phyloP scores from a whole-genome alignment of 2,329 filamentous ascomycete genomes.

The Aspergillus awamori region DNA sequence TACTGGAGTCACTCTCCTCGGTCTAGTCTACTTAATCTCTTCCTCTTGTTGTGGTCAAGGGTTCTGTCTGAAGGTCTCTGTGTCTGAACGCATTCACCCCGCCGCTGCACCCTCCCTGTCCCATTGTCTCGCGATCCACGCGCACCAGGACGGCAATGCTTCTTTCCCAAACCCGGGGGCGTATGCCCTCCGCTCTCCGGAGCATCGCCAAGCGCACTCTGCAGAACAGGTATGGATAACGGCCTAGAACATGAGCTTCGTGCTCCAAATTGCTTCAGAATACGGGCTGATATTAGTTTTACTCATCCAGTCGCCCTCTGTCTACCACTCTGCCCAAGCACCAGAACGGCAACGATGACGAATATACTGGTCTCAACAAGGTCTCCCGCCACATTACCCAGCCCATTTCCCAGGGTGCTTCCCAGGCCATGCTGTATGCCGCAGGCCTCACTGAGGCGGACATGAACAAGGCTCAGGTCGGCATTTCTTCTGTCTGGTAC shows the following conservation, averaged over 20 bases:
- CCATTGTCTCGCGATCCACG: conserved; percentile 1
- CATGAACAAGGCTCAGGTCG: conserved; percentile 95
- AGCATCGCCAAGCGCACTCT: conserved; percentile 23
- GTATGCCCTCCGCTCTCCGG: conserved; percentile 31
- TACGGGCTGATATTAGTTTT: not conserved
- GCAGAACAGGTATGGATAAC: conserved; percentile 5
- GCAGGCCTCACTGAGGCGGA: conserved; percentile 84
- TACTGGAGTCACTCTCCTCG: conserved; percentile 7
- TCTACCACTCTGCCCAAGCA: conserved; percentile 52
- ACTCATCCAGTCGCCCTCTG: conserved; percentile 34
- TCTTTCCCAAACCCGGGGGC: conserved; percentile 28
- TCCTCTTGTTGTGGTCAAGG: conserved; percentile 1
- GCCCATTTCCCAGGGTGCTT: conserved; percentile 96
- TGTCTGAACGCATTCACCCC: not conserved
- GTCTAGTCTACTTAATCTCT: not conserved
- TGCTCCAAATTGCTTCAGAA: conserved; percentile 6
- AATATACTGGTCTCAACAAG: conserved; percentile 70
- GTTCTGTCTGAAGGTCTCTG: not conserved
- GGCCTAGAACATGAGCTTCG: conserved; percentile 6
- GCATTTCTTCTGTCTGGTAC: conserved; percentile 98
- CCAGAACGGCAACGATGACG: conserved; percentile 46
- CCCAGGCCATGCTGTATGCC: conserved; percentile 98
- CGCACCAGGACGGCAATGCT: conserved; percentile 10
- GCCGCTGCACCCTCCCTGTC: not conserved
- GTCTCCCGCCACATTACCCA: conserved; percentile 86